A percentile compares a stretch with the other conserved stretches of the same genome.
Evolutionary conservation across 1,284 basidiomycete species (phyloP).

Genomic region (Wolfiporia cocos): DNA sequence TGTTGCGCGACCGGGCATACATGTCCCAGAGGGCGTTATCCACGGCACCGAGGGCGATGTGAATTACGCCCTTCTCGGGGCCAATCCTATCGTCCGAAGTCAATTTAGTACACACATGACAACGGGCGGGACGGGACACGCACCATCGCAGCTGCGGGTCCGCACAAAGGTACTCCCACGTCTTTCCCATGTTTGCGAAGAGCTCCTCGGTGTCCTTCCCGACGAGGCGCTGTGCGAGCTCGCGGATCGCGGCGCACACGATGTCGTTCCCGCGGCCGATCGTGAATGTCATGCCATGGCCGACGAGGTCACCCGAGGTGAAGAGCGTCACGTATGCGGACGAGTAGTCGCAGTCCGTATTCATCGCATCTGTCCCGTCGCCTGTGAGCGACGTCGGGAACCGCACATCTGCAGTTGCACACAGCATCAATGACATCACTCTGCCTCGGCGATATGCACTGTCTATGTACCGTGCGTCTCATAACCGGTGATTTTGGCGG

Average conservation of each 20-base stretch:
- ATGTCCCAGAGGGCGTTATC: slow-evolving; percentile 82
- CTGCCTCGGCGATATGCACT: background rate
- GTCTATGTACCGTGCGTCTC: slow-evolving; percentile 41
- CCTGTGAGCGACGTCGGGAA: slow-evolving; percentile 82
- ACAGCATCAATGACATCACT: background rate
- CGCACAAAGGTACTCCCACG: slow-evolving; percentile 74
- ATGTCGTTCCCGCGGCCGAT: slow-evolving; percentile 95
- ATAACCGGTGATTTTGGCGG: slow-evolving; percentile 43
- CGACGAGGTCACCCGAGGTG: slow-evolving; percentile 69
- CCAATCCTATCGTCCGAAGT: slow-evolving; percentile 53
- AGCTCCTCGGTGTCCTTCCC: slow-evolving; percentile 82
- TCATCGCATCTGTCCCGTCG: slow-evolving; percentile 91
- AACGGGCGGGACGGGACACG: slow-evolving; percentile 27
- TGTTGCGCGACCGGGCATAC: slow-evolving; percentile 69
- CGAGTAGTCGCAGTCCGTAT: slow-evolving; percentile 93
- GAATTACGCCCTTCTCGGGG: slow-evolving; percentile 84
- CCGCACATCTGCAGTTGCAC: slow-evolving; percentile 54
- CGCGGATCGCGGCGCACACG: slow-evolving; percentile 77
- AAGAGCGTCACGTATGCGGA: slow-evolving; percentile 83
- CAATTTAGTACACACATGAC: background rate
- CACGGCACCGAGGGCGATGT: slow-evolving; percentile 77
- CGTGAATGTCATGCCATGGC: slow-evolving; percentile 96
- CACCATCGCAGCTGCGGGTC: slow-evolving; percentile 90
- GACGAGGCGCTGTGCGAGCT: slow-evolving; percentile 74
- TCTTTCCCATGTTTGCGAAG: slow-evolving; percentile 85